These are phyloP conservation scores for Diplodia mutila DNA, from an alignment of 2,329 filamentous ascomycete genomes.

Conservation along the genomic window DNA sequence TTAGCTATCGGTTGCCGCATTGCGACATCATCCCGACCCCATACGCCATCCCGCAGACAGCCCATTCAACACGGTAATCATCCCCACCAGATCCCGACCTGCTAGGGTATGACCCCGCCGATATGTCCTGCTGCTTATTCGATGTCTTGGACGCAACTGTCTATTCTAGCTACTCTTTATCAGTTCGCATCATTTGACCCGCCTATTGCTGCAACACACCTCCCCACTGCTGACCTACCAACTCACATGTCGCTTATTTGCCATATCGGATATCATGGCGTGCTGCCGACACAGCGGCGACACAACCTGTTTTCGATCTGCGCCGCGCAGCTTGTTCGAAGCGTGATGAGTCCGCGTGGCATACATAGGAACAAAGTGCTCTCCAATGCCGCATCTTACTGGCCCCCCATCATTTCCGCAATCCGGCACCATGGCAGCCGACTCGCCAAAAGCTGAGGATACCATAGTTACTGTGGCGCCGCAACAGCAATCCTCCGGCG, in stretches of 20 bases:
- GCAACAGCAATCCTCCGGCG: neutral
- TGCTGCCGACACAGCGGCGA: neutral
- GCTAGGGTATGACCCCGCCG: constrained; percentile 2
- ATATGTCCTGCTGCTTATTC: constrained; percentile 13
- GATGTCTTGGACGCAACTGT: neutral
- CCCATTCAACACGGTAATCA: neutral
- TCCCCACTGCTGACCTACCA: constrained; percentile 15
- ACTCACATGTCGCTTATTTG: constrained; percentile 9
- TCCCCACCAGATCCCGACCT: constrained; percentile 9
- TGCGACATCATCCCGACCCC: constrained; percentile 22
- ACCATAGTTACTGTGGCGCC: constrained; percentile 5
- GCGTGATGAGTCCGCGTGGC: neutral
- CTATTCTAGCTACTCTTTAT: constrained; percentile 9
- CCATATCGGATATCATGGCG: constrained; percentile 14
- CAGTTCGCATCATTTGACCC: constrained; percentile 18
- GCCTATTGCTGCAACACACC: constrained; percentile 17
- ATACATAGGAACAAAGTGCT: neutral
- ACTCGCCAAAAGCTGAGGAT: neutral
- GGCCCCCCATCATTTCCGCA: neutral
- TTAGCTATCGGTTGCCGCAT: constrained; percentile 5
- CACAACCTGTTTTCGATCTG: neutral
- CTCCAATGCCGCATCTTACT: neutral
- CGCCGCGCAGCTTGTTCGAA: neutral
- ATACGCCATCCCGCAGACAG: constrained; percentile 8
- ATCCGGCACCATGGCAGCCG: neutral